A percentile compares a stretch with the other conserved stretches of the same genome.
Conservation (phyloP, 163 green algal genomes). For the Scenedesmus sp. region DNA sequence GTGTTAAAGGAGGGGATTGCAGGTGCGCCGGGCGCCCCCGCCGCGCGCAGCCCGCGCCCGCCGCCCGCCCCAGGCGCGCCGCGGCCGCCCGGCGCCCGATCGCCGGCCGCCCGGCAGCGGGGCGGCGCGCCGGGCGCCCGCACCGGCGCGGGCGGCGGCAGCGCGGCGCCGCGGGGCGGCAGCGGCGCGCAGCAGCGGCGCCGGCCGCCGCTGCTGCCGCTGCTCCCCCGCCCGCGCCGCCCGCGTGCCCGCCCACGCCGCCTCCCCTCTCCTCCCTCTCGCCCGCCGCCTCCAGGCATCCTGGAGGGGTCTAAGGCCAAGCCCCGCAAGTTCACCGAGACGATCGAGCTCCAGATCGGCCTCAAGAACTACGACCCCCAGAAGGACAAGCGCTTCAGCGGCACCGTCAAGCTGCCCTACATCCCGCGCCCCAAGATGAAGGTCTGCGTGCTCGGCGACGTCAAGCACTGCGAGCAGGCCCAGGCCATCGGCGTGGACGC, state of each 20-base stretch:
- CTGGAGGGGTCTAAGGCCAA: slow-evolving; percentile 89
- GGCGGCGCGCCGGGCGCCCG: no score
- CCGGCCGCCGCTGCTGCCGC: neutral
- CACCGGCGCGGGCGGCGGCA: no score
- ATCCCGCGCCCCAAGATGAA: slow-evolving; percentile 95
- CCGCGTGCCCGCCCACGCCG: neutral
- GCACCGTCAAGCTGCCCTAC: slow-evolving; percentile 97
- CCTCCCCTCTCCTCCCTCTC: neutral
- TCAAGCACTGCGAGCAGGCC: slow-evolving; percentile 98
- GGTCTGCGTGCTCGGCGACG: slow-evolving; percentile 98
- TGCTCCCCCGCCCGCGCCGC: neutral
- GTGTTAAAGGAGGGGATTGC: slow-evolving; percentile 82
- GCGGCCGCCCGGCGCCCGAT: neutral
- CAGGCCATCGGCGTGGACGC: slow-evolving; percentile 88
- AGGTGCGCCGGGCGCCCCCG: slow-evolving; percentile 51
- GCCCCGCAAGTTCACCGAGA: slow-evolving; percentile 98
- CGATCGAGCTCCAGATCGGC: slow-evolving; percentile 98
- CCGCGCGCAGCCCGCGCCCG: no score
- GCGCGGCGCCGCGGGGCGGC: no score
- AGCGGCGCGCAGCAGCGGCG: neutral
- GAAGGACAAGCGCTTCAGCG: slow-evolving; percentile 99
- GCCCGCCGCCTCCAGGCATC: slow-evolving; percentile 61
- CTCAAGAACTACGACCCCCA: slow-evolving; percentile 99
- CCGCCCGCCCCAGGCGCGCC: no score
- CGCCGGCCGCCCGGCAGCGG: neutral